These are phyloP conservation scores for Parathielavia appendiculata DNA, from an alignment of 495 filamentous ascomycete species.

Conservation along the genomic window DNA sequence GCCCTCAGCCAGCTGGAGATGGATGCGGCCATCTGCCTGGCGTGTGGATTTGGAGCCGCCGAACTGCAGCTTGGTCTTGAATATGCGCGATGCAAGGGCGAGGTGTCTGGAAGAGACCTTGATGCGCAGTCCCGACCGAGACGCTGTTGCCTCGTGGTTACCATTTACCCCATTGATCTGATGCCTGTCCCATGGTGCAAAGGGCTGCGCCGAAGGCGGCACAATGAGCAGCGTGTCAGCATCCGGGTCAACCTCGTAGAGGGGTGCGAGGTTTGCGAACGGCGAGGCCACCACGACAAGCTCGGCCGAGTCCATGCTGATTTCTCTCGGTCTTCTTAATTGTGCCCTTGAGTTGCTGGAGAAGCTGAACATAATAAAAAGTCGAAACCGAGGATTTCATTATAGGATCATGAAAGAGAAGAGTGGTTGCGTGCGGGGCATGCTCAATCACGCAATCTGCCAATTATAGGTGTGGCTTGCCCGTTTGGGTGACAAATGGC, in stretches of 20 bases:
- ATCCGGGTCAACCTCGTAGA: conserved; percentile 33
- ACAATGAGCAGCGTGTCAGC: conserved; percentile 32
- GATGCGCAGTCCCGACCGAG: conserved; percentile 26
- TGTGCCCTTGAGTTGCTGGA: too few relatives aligned
- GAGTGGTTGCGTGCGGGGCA: conserved; percentile 18
- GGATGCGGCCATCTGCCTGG: conserved; percentile 38
- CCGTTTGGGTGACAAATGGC: not conserved
- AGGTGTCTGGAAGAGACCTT: conserved; percentile 52
- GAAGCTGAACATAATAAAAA: not conserved
- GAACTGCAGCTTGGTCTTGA: conserved; percentile 35
- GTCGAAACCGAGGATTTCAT: not conserved
- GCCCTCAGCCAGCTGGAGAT: conserved; percentile 33
- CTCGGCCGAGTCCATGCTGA: conserved; percentile 20
- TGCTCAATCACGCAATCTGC: conserved; percentile 20
- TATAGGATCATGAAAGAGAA: not conserved
- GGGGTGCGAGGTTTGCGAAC: conserved; percentile 26
- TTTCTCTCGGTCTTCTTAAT: too few relatives aligned
- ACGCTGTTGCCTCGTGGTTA: not conserved
- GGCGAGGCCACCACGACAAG: conserved; percentile 24
- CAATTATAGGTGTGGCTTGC: not conserved
- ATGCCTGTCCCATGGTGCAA: conserved; percentile 19
- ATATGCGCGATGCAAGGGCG: conserved; percentile 43
- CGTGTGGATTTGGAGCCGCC: conserved; percentile 17
- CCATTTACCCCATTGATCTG: not conserved
- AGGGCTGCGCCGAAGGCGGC: conserved; percentile 9